Base-by-base conservation (phyloP, 768 basidiomycete genomes). In the Gloeostereum incarnatum region DNA sequence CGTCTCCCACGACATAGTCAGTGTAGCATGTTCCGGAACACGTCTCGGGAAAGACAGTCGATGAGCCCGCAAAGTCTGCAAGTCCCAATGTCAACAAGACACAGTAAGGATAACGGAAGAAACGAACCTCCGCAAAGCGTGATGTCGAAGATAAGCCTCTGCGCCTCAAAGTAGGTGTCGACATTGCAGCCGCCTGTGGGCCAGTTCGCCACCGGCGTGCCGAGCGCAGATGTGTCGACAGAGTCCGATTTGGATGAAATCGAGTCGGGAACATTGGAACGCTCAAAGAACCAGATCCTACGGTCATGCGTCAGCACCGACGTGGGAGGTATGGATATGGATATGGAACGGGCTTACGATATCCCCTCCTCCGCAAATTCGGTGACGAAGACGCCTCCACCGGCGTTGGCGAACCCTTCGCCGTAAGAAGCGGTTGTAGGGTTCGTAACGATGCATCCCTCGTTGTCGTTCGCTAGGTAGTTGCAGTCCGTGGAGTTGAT, bases 351-450 rank as follows among this genome's bases (percentile, higher is more conserved):
- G 6, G 61, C 75, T 46, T 50, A 81, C 78, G 73, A 78, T 22
- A 87, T 75, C 7, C 79, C 82, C 27, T 58, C 63, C 17, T 65
- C 55, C 1, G 82, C 79, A 42, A 78, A 76, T 53, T 87, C 82
- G 1, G 84, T 82, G 14, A 84, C 76, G 45, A 71, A 89, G 8
- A 84, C 69, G 10, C 88, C 88, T 20, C 88, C 87, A 6, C 75
- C 73, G 2, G 65, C 68, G 3, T 59, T 56, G 1, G 79, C 78
- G 49, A 90, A 89, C 2, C 61, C 75, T 9, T 67, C 62, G 13
- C 85, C 85, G 44, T 79, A 88, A 11, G 75, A 78, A 2, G 58
- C 56, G 1, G 69, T 49, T 20, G 62, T 68, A 0, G 75, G 68
- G 45, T 80, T 74, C 13, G 62, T 59, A 17, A 78, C 68, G 21